Percentiles rank a stretch among this genome's conserved stretches.
phyloP scores from a whole-genome alignment of 257 asterid species.

The Solanum neorickii region DNA sequence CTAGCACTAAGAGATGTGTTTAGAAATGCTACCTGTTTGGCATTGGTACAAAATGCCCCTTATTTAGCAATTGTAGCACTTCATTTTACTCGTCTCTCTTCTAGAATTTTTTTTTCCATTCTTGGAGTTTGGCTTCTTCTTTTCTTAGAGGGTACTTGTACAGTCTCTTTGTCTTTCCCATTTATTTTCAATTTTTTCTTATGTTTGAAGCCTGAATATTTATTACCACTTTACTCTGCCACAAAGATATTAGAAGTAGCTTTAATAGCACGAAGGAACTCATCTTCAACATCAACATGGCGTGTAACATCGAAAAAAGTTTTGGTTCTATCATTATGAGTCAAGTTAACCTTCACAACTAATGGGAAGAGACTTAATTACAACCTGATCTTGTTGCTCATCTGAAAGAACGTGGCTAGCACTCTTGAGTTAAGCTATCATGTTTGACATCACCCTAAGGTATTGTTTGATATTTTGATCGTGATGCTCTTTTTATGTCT shows the following conservation, averaged over 20 bases:
- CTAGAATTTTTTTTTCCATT: background rate
- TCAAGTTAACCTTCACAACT: background rate
- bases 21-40: background rate
- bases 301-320: too few species aligned
- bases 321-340: background rate
- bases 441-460: background rate
- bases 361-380: background rate
- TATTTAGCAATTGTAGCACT: background rate
- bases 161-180: background rate
- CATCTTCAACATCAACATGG: background rate
- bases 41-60: background rate
- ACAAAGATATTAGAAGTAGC: background rate
- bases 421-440: background rate
- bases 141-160: background rate
- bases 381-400: too few species aligned
- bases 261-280: background rate
- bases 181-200: too few species aligned
- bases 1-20: background rate
- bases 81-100: background rate
- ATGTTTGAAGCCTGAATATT: too few species aligned
- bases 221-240: background rate
- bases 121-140: background rate
- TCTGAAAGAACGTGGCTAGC: background rate
- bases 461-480: too few species aligned
- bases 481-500: too few species aligned